Evolutionary conservation across 192 early-diverging fungal genomes (phyloP).

Genomic region (Phycomyces blakesleeanus): DNA sequence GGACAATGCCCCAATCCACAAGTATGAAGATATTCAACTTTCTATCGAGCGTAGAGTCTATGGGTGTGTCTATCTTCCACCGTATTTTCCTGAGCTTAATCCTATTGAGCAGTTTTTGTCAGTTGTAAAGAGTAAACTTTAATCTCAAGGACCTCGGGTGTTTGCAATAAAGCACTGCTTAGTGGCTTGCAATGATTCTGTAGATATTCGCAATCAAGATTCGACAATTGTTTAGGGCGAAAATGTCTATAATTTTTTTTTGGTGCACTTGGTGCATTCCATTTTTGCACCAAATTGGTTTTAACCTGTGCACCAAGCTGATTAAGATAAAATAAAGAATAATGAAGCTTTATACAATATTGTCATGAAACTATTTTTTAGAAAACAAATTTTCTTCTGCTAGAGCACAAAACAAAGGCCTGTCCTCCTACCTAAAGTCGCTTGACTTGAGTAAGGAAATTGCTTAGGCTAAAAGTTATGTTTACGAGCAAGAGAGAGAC

Average conservation of each 20-base stretch:
- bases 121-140: slow-evolving; percentile 9
- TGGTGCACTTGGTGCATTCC: no score
- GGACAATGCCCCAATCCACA: slow-evolving; percentile 26
- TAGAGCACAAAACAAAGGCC: no score
- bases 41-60: slow-evolving; percentile 5
- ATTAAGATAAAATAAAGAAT: no score
- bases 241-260: not conserved
- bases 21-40: not conserved
- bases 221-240: slow-evolving; percentile 4
- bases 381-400: no score
- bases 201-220: not conserved
- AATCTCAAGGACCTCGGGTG: not conserved
- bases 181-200: not conserved
- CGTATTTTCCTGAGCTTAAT: slow-evolving; percentile 9
- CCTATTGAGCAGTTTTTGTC: slow-evolving; percentile 7
- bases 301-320: no score
- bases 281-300: no score
- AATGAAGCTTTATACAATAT: no score
- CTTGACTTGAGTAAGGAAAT: no score
- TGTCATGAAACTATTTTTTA: no score
- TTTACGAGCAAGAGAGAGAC: no score
- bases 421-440: no score
- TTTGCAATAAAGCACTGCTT: not conserved
- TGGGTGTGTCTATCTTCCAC: slow-evolving; percentile 16
- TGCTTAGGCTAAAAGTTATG: no score